Evolutionary conservation across 164 flowering plant species (phyloP).

Genomic region (Cinnamomum micranthum): DNA sequence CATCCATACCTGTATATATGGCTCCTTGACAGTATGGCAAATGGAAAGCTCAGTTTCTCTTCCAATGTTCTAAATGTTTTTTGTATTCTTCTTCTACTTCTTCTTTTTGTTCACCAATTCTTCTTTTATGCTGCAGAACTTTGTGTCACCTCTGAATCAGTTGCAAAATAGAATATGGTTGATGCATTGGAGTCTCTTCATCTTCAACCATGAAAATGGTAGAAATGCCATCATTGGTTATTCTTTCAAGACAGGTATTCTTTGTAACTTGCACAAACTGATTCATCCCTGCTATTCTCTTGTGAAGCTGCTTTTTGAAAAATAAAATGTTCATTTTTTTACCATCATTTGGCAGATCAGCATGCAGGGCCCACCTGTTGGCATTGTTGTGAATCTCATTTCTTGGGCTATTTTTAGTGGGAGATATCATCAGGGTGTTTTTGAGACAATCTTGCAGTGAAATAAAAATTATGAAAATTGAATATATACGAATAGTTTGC

Average conservation of each 20-base stretch:
- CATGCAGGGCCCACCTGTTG: neutral
- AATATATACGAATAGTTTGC: too few relatives aligned
- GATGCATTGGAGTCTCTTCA: slow-evolving; percentile 99
- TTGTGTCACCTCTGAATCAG: slow-evolving; percentile 71
- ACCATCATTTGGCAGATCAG: neutral
- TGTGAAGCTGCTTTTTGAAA: neutral
- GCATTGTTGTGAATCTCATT: too few relatives aligned
- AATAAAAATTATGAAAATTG: too few relatives aligned
- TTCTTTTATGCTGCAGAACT: slow-evolving; percentile 51
- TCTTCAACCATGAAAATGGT: slow-evolving; percentile 95
- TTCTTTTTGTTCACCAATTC: neutral
- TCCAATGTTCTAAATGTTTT: too few relatives aligned
- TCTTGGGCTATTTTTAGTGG: too few relatives aligned
- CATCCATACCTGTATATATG: too few relatives aligned
- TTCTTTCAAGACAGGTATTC: slow-evolving; percentile 87
- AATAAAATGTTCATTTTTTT: too few relatives aligned
- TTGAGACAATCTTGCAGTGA: too few relatives aligned
- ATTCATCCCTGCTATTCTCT: neutral
- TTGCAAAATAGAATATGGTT: slow-evolving; percentile 90
- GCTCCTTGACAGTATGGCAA: too few relatives aligned
- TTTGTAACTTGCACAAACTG: neutral
- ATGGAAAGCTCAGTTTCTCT: too few relatives aligned
- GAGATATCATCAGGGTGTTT: too few relatives aligned
- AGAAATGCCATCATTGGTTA: slow-evolving; percentile 82
- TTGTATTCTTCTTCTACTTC: too few relatives aligned